Base-by-base conservation (phyloP, 208 protist genomes). In the Crithidia bombi region DNA sequence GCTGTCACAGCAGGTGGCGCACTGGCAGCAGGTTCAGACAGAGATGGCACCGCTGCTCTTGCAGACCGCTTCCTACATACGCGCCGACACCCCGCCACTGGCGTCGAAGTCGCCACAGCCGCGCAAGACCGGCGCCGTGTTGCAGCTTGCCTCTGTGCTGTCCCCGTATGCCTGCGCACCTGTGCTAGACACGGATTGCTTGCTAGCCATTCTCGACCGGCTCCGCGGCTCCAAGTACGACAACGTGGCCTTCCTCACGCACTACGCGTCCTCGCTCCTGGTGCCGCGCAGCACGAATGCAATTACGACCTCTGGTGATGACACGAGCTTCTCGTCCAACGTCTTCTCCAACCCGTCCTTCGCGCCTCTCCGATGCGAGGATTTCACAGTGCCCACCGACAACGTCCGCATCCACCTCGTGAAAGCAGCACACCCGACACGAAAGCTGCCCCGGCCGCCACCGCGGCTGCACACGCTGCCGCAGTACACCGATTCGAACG, bases 281-380 rank as follows among this genome's bases (percentile, higher is more conserved):
- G 23, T 44, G 33, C 61, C 21, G 15, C 44, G 61, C 61, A 44
- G 26, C 3, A 46, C 61, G 33, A 56, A 46, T 30, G 23, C 46
- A 2, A 1, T 66, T 5, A 23, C 23, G 21, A 9, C 21, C 33
- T 66, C 56, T 47, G 61, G 46, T 2, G 46, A 66, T 47, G 46
- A 33, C 46, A 54, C 43, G 17, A 66, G 61, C 47, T 35, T 56
- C 33, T 66, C 61, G 12, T 66, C 61, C 11, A 56, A 66, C 46
- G 47, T 56, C 61, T 66, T 66, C 61, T 66, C 61, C 33, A 30
- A 66, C 46, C 61, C 61, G 2, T 66, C 61, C 14, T 66, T 66
- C 35, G 46, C 43, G n/a, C 30, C 11, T 4, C 14, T 35, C 5
- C 32, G 32, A 30, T 26, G 46, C 33, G 61, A 66, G 17, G 61